Conservation (phyloP, 805 yeast genomes). For the Cyberlindnera lachancei region DNA sequence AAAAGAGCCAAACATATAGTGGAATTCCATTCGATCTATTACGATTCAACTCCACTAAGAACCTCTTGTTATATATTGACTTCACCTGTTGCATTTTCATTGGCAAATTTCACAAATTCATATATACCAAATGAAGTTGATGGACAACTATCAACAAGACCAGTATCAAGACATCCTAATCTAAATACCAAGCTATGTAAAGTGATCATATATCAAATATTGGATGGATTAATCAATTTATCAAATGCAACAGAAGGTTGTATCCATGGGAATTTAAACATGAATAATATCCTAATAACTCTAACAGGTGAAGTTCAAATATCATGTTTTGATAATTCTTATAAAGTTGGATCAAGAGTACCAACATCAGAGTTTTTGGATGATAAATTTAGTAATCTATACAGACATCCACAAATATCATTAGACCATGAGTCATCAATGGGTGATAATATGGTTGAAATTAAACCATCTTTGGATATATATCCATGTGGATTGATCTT, state of each 20-base stretch:
- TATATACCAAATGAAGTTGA: too few relatives aligned
- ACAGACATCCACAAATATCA: not conserved
- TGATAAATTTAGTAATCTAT: not conserved
- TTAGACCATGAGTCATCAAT: not conserved
- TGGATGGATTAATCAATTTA: too few relatives aligned
- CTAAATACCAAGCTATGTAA: not conserved
- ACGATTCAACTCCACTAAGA: slow-evolving; percentile 2
- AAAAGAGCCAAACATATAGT: not conserved
- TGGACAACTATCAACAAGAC: too few relatives aligned
- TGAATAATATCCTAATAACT: slow-evolving; percentile 1
- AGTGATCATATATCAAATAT: not conserved
- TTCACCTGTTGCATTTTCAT: slow-evolving; percentile 1
- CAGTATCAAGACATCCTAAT: too few relatives aligned
- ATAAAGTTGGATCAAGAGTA: not conserved
- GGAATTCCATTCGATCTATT: not conserved
- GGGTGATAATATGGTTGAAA: not conserved
- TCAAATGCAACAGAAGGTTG: too few relatives aligned
- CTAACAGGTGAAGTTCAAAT: not conserved
- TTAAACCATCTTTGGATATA: not conserved
- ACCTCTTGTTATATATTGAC: slow-evolving; percentile 1
- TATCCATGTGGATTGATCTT: slow-evolving; percentile 1
- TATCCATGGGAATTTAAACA: slow-evolving; percentile 2
- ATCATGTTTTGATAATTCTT: slow-evolving; percentile 2
- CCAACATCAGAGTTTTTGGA: not conserved
- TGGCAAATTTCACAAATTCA: not conserved